Percentiles rank a stretch among this genome's conserved stretches.
phyloP scores from a whole-genome alignment of 148 eudicot species.

The Rhododendron kiyosumense region DNA sequence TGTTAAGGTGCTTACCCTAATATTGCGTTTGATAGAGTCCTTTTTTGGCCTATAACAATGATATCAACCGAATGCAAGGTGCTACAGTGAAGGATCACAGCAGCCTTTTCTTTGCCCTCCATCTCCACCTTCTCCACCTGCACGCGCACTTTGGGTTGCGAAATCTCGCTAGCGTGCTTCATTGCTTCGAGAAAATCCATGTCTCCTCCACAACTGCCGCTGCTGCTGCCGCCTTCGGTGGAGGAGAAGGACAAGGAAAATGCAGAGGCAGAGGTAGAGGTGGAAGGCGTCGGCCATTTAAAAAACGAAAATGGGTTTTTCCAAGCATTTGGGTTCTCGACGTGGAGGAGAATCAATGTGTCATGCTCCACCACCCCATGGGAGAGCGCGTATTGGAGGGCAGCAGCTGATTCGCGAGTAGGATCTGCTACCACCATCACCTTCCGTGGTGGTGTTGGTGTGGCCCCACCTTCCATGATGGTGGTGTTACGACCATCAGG shows the following conservation, averaged over 20 bases:
- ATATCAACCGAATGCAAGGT: slow-evolving; percentile 31
- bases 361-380: slow-evolving; percentile 46
- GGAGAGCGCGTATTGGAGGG: slow-evolving; percentile 56
- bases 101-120: slow-evolving; percentile 49
- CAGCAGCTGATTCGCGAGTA: slow-evolving; percentile 47
- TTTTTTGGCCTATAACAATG: slow-evolving; percentile 52
- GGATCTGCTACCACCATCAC: slow-evolving; percentile 69
- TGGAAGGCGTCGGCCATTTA: slow-evolving; percentile 14
- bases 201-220: slow-evolving; percentile 17
- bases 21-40: slow-evolving; percentile 32
- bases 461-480: slow-evolving; percentile 4
- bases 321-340: slow-evolving; percentile 24
- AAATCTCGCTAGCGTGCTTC: slow-evolving; percentile 39
- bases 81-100: slow-evolving; percentile 31
- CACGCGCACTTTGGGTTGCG: slow-evolving; percentile 34
- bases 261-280: neutral
- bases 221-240: neutral
- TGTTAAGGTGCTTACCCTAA: slow-evolving; percentile 27
- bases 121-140: slow-evolving; percentile 34
- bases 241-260: neutral
- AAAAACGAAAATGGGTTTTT: slow-evolving; percentile 33
- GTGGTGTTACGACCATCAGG: slow-evolving; percentile 19
- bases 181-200: slow-evolving; percentile 42
- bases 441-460: slow-evolving; percentile 16
- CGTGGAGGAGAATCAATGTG: slow-evolving; percentile 45